Evolutionary conservation across 148 eudicot species (phyloP).

Genomic region (Diospyros lotus): DNA sequence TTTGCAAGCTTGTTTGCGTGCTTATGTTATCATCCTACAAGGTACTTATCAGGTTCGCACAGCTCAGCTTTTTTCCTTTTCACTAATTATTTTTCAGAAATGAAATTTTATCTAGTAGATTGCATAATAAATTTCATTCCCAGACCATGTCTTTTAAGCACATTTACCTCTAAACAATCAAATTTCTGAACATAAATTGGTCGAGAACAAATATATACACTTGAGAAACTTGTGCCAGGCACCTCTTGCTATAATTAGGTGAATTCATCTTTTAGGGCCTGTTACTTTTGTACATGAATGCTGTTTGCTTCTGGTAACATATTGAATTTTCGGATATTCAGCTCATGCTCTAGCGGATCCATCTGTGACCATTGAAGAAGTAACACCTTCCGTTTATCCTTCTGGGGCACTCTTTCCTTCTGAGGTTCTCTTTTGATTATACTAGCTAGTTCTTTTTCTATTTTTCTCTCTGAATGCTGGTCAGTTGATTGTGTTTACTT

Average conservation of each 20-base stretch:
- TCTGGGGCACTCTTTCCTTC: conserved; percentile 77
- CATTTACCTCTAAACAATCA: neutral
- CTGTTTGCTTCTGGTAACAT: conserved; percentile 17
- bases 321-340: conserved; percentile 26
- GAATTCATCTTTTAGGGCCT: neutral
- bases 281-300: neutral
- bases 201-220: neutral
- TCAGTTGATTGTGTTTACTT: conserved; percentile 56
- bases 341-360: conserved; percentile 92
- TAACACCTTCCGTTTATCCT: conserved; percentile 63
- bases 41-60: conserved; percentile 69
- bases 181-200: neutral
- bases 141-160: neutral
- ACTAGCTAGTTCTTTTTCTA: neutral
- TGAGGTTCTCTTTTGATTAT: conserved; percentile 51
- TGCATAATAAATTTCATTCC: neutral
- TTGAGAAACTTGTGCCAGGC: neutral
- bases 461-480: conserved; percentile 24
- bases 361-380: conserved; percentile 87
- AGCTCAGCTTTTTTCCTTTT: conserved; percentile 17
- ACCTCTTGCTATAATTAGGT: neutral
- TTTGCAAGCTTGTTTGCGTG: conserved; percentile 44
- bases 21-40: conserved; percentile 48
- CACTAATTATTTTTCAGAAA: neutral
- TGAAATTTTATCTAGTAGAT: neutral